Percentiles rank a stretch among this genome's conserved stretches.
Evolutionary conservation across 495 filamentous ascomycete genomes (phyloP).

Genomic region (Neurospora sp.): DNA sequence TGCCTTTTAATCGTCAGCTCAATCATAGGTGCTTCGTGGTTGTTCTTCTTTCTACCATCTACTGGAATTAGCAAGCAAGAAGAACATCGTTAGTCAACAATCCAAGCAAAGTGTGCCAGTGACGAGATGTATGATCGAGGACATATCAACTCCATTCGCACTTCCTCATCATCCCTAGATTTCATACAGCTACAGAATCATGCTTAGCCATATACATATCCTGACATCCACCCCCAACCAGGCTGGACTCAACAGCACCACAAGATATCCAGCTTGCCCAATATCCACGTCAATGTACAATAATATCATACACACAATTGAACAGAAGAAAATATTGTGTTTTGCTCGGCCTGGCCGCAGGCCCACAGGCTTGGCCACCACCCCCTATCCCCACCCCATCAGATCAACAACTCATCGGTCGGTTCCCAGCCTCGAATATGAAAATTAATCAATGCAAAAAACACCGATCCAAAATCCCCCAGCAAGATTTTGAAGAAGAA

Average conservation of each 20-base stretch:
- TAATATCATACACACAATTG: not conserved
- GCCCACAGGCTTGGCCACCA: not conserved
- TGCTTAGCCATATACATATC: not conserved
- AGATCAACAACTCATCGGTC: not conserved
- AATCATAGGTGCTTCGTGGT: not conserved
- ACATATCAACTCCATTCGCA: not conserved
- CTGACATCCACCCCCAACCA: not conserved
- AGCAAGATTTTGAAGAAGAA: not conserved
- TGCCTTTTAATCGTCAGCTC: not conserved
- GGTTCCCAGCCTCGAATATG: not conserved
- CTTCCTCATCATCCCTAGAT: not conserved
- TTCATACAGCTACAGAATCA: not conserved
- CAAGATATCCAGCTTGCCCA: not conserved
- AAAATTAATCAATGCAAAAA: not conserved
- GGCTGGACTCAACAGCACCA: not conserved
- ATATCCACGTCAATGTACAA: not conserved
- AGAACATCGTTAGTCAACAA: not conserved
- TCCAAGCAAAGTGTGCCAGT: not conserved
- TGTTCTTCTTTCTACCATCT: not conserved
- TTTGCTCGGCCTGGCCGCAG: not conserved
- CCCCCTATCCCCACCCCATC: not conserved
- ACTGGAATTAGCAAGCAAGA: not conserved
- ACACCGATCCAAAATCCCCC: not conserved
- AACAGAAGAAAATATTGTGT: not conserved
- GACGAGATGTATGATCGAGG: not conserved